phyloP scores from a whole-genome alignment of 108 stramenopile genomes.

The Skeletonema potamos region DNA sequence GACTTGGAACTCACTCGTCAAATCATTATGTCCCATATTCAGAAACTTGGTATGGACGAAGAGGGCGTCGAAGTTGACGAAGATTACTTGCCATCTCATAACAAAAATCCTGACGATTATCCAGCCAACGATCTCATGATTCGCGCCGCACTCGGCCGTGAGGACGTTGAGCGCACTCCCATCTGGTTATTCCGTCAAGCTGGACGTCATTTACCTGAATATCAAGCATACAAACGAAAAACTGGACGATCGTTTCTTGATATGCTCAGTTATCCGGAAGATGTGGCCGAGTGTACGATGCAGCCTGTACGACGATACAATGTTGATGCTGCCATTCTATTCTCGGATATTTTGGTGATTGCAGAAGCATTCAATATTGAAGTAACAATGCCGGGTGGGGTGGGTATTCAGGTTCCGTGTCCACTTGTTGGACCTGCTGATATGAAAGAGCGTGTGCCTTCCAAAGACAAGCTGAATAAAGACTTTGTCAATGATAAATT shows the following conservation, averaged over 20 bases:
- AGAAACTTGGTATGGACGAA: background rate
- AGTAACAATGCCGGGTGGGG: constrained; percentile 95
- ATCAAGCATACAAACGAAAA: constrained; percentile 82
- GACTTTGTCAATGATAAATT: constrained; percentile 78
- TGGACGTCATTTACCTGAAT: constrained; percentile 94
- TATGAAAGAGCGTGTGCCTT: constrained; percentile 73
- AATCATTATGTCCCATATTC: constrained; percentile 47
- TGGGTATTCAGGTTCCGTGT: constrained; percentile 89
- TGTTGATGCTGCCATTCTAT: constrained; percentile 94
- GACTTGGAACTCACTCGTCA: constrained; percentile 72
- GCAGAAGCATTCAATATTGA: constrained; percentile 85
- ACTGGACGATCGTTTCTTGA: constrained; percentile 89
- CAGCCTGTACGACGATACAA: constrained; percentile 92
- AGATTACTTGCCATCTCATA: constrained; percentile 3
- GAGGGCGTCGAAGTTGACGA: background rate
- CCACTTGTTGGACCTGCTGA: constrained; percentile 81
- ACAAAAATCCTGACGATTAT: constrained; percentile 28
- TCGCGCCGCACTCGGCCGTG: constrained; percentile 73
- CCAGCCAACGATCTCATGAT: constrained; percentile 85
- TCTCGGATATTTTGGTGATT: constrained; percentile 95
- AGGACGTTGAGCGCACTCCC: constrained; percentile 74
- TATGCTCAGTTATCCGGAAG: constrained; percentile 81
- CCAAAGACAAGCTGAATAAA: constrained; percentile 49
- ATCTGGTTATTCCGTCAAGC: constrained; percentile 96
- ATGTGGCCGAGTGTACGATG: constrained; percentile 94